A percentile compares a stretch with the other conserved stretches of the same genome.
Conservation (phyloP, 345 rosid genomes). For the Clausena lansium region DNA sequence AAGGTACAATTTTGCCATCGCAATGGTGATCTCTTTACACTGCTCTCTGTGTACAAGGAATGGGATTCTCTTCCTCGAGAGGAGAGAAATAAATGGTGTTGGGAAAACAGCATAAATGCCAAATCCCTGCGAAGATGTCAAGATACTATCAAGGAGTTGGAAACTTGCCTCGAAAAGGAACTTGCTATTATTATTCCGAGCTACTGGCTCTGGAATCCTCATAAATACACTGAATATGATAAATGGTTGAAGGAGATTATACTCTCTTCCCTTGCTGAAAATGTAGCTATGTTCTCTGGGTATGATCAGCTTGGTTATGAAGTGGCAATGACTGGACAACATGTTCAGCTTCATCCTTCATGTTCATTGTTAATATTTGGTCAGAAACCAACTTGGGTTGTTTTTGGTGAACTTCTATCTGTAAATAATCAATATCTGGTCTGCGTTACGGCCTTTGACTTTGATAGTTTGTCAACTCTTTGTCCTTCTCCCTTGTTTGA, state of each 20-base stretch:
- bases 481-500: constrained; percentile 77
- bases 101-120: constrained; percentile 92
- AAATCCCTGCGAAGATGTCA: constrained; percentile 89
- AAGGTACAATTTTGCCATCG: constrained; percentile 84
- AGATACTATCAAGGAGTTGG: constrained; percentile 71
- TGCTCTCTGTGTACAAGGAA: constrained; percentile 77
- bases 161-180: constrained; percentile 62
- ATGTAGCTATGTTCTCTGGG: constrained; percentile 87
- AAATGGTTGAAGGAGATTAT: constrained; percentile 52
- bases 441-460: constrained; percentile 83
- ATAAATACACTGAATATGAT: constrained; percentile 38
- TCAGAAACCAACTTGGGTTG: constrained; percentile 88
- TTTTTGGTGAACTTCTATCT: constrained; percentile 78
- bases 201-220: constrained; percentile 71
- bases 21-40: constrained; percentile 79
- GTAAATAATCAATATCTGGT: constrained; percentile 60
- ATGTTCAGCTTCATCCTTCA: constrained; percentile 79
- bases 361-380: constrained; percentile 74
- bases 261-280: constrained; percentile 77
- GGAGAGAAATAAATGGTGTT: constrained; percentile 76
- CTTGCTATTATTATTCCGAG: constrained; percentile 54
- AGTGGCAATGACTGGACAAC: constrained; percentile 74
- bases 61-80: constrained; percentile 59
- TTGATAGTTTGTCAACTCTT: constrained; percentile 52
- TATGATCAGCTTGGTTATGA: constrained; percentile 81